Percentiles rank a stretch among this genome's conserved stretches.
These are phyloP conservation scores for Cryptococcus sp. DNA, from an alignment of 1,284 basidiomycete genomes.

Conservation along the genomic window DNA sequence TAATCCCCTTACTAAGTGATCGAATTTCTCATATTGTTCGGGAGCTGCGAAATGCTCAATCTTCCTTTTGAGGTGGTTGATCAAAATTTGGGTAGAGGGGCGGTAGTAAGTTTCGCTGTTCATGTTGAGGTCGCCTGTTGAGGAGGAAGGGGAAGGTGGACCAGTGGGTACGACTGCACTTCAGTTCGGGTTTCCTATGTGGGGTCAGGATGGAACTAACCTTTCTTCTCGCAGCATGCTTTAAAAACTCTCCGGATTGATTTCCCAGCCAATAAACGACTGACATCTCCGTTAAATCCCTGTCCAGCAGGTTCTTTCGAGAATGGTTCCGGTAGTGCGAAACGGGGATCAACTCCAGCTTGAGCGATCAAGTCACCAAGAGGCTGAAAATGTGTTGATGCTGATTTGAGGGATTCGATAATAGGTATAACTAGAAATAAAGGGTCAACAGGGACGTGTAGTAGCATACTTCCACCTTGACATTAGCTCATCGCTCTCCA, in stretches of 20 bases:
- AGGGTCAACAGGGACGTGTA: slow-evolving; percentile 40
- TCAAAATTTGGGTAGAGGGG: slow-evolving; percentile 20
- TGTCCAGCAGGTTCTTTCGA: neutral
- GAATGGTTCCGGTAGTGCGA: slow-evolving; percentile 30
- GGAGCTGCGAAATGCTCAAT: slow-evolving; percentile 25
- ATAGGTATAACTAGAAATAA: slow-evolving; percentile 40
- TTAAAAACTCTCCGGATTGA: slow-evolving; percentile 27
- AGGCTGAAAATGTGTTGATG: slow-evolving; percentile 31
- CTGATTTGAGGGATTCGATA: slow-evolving; percentile 20
- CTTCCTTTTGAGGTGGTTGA: slow-evolving; percentile 28
- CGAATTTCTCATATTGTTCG: slow-evolving; percentile 34
- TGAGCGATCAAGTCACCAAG: slow-evolving; percentile 35
- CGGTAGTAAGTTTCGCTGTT: slow-evolving; percentile 27
- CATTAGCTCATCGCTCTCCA: neutral
- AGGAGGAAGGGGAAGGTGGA: slow-evolving; percentile 25
- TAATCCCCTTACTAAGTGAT: slow-evolving; percentile 36
- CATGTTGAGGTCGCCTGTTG: slow-evolving; percentile 1
- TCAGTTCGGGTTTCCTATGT: neutral
- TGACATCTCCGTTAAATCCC: slow-evolving; percentile 31
- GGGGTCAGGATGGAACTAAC: slow-evolving; percentile 13
- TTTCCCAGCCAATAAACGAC: slow-evolving; percentile 19
- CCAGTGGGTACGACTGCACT: slow-evolving; percentile 20
- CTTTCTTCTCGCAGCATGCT: slow-evolving; percentile 39
- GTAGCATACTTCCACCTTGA: slow-evolving; percentile 32
- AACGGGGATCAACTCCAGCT: slow-evolving; percentile 11